phyloP scores from a whole-genome alignment of 345 rosid genomes.

The Syzygium aromaticum region DNA sequence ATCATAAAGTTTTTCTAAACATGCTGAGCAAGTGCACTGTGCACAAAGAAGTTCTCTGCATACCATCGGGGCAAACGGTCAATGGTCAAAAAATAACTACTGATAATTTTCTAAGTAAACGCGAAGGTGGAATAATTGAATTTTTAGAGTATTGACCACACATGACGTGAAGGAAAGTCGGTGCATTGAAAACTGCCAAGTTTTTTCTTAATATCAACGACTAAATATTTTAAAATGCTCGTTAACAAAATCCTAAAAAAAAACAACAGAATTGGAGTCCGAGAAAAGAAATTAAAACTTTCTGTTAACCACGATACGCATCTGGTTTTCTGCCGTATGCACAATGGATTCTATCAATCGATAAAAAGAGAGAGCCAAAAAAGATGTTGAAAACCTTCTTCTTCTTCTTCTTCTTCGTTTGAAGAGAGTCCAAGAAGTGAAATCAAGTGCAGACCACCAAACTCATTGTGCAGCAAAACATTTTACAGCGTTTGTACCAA shows the following conservation, averaged over 20 bases:
- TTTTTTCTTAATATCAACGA: not conserved
- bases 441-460: not conserved
- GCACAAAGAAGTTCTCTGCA: not conserved
- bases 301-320: not conserved
- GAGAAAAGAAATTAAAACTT: not conserved
- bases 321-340: not conserved
- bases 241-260: not conserved
- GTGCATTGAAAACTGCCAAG: not conserved
- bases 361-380: not conserved
- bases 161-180: not conserved
- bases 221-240: not conserved
- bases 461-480: not conserved
- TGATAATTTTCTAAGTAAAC: not conserved
- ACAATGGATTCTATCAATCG: not conserved
- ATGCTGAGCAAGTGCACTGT: not conserved
- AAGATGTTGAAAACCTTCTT: not conserved
- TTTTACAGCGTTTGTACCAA: not conserved
- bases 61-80: not conserved
- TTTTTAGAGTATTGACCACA: not conserved
- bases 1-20: not conserved
- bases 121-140: not conserved
- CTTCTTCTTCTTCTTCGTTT: not conserved
- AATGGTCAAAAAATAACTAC: not conserved
- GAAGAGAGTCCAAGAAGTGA: not conserved
- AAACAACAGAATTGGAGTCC: not conserved